These are phyloP conservation scores for Podila verticillata DNA, from an alignment of 192 early-diverging fungal species.

Conservation along the genomic window DNA sequence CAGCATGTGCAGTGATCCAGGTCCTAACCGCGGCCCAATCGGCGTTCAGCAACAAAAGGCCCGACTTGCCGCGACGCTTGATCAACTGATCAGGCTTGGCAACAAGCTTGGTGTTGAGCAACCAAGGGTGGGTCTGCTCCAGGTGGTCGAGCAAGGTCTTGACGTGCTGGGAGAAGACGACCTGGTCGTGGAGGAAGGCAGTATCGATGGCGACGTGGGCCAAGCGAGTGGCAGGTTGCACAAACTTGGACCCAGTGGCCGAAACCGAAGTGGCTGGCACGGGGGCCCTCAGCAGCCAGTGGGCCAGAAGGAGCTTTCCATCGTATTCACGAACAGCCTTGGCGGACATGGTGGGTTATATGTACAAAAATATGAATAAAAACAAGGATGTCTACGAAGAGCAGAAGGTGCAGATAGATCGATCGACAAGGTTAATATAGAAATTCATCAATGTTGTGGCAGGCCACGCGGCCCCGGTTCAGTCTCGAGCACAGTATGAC, in stretches of 20 bases:
- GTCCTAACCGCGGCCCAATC: conserved; percentile 87
- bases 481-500: too few relatives aligned
- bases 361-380: neutral
- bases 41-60: conserved; percentile 91
- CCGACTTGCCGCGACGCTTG: conserved; percentile 97
- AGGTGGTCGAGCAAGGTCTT: conserved; percentile 63
- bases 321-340: conserved; percentile 98
- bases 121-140: conserved; percentile 88
- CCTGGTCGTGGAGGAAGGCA: conserved; percentile 62
- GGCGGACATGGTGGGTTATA: conserved; percentile 71
- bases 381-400: neutral
- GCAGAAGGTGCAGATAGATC: neutral
- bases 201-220: conserved; percentile 83
- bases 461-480: too few relatives aligned
- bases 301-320: conserved; percentile 94
- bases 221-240: conserved; percentile 75
- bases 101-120: conserved; percentile 84
- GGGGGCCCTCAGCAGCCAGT: conserved; percentile 85
- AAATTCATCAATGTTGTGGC: too few relatives aligned
- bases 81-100: conserved; percentile 99
- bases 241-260: conserved; percentile 68
- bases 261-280: conserved; percentile 57
- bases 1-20: conserved; percentile 94
- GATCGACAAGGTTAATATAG: neutral
- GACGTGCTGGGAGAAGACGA: conserved; percentile 73